A percentile compares a stretch with the other conserved stretches of the same genome.
Evolutionary conservation across 164 flowering plant genomes (phyloP).

Genomic region (Amborella trichopoda): DNA sequence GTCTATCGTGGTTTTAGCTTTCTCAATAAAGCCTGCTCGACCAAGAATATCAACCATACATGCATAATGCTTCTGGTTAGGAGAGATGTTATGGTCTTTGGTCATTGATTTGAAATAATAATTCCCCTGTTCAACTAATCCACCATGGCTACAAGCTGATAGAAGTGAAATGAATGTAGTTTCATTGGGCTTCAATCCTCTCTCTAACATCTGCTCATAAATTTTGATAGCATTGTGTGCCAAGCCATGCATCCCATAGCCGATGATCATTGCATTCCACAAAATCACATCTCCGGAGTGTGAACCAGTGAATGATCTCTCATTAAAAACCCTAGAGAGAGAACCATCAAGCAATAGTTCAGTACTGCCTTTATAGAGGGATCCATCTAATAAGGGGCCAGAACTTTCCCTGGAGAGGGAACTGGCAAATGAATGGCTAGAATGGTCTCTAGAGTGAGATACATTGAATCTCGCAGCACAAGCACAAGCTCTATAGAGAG

Average conservation of each 20-base stretch:
- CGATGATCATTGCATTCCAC: conserved; percentile 29
- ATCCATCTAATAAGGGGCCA: too few species aligned
- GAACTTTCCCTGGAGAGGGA: too few species aligned
- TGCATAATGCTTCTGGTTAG: conserved; percentile 30
- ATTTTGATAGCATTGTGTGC: conserved; percentile 20
- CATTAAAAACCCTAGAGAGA: too few species aligned
- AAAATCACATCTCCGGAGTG: conserved; percentile 27
- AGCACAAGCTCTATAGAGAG: too few species aligned
- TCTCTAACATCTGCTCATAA: conserved; percentile 16
- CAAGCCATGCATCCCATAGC: conserved; percentile 30
- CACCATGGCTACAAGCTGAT: conserved; percentile 38
- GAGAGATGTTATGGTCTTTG: conserved; percentile 15
- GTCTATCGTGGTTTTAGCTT: conserved; percentile 22
- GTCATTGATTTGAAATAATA: conserved; percentile 18
- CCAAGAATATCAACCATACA: conserved; percentile 34
- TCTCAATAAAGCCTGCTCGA: conserved; percentile 29
- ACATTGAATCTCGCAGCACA: too few species aligned
- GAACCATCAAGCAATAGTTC: too few species aligned
- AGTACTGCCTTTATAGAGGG: too few species aligned
- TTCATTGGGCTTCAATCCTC: conserved; percentile 25
- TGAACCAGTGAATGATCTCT: too few species aligned
- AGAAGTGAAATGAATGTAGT: conserved; percentile 30
- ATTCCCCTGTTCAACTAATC: conserved; percentile 29
- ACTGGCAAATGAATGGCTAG: too few species aligned
- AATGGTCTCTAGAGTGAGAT: too few species aligned